These are phyloP conservation scores for Cornus kousa DNA, from an alignment of 148 eudicot genomes.

Conservation along the genomic window DNA sequence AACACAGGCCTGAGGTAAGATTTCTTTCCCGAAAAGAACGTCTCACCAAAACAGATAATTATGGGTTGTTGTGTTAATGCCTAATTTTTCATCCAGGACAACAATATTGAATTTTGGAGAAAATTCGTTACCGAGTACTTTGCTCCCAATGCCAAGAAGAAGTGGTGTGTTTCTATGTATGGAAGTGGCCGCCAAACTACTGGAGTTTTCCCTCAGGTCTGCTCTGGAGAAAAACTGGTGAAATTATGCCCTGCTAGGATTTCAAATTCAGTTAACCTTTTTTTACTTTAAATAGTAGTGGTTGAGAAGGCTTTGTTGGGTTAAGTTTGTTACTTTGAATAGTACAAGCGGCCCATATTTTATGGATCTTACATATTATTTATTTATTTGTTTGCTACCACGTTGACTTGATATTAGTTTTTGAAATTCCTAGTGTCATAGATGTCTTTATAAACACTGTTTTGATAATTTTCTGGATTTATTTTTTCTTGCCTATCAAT, in stretches of 20 bases:
- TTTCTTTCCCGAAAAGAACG: not conserved
- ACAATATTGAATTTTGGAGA: conserved; percentile 72
- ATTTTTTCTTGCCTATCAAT: not conserved
- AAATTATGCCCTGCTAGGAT: not conserved
- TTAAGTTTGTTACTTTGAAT: not conserved
- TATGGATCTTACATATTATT: not conserved
- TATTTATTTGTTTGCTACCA: not conserved
- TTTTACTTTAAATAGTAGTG: not conserved
- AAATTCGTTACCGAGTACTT: conserved; percentile 60
- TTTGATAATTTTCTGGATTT: not conserved
- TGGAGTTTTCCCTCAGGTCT: conserved; percentile 76
- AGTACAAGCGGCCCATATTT: no score
- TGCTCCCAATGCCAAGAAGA: conserved; percentile 76
- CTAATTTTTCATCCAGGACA: conserved; percentile 37
- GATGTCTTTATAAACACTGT: not conserved
- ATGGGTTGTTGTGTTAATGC: not conserved
- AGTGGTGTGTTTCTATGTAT: conserved; percentile 79
- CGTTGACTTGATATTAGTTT: not conserved
- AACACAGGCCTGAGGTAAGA: conserved; percentile 88
- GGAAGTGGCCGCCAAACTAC: conserved; percentile 59
- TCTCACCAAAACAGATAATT: not conserved
- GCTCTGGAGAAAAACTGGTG: conserved; percentile 10
- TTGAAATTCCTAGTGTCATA: conserved; percentile 3
- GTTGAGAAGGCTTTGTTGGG: no score
- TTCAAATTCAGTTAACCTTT: not conserved